These are phyloP conservation scores for Adenanthera pavonina DNA, from an alignment of 306 rosid species.

Conservation along the genomic window DNA sequence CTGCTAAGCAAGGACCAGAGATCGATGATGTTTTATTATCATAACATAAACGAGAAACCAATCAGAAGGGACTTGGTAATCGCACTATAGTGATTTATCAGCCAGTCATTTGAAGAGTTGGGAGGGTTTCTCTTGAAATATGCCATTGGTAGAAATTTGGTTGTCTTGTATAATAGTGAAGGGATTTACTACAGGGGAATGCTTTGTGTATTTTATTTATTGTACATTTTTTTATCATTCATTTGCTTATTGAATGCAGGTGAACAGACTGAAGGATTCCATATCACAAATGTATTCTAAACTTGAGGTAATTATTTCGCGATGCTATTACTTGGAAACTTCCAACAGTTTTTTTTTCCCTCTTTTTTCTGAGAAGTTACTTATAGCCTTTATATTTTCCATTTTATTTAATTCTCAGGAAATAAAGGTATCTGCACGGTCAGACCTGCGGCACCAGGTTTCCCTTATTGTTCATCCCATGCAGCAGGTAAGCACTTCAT, in stretches of 20 bases:
- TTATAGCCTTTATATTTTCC: neutral
- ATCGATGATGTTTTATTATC: conserved; percentile 22
- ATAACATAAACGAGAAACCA: conserved; percentile 22
- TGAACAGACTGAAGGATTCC: conserved; percentile 84
- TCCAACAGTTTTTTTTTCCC: conserved; percentile 11
- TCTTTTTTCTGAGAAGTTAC: neutral
- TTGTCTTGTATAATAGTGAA: conserved; percentile 7
- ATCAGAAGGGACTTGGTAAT: conserved; percentile 24
- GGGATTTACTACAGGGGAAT: neutral
- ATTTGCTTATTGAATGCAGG: conserved; percentile 58
- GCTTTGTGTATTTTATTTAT: conserved; percentile 35
- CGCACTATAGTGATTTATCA: conserved; percentile 17
- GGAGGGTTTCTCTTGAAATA: conserved; percentile 24
- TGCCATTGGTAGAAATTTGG: conserved; percentile 29
- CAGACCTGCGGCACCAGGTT: conserved; percentile 90
- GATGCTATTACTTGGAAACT: conserved; percentile 13
- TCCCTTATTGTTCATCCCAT: conserved; percentile 94
- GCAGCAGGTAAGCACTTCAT: conserved; percentile 77
- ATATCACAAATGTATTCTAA: conserved; percentile 86
- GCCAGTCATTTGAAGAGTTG: conserved; percentile 7
- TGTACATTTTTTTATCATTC: conserved; percentile 34
- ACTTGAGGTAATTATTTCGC: conserved; percentile 71
- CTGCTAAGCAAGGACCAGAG: neutral
- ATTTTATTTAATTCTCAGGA: conserved; percentile 61
- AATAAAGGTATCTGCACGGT: conserved; percentile 70